Evolutionary conservation across 768 basidiomycete species (phyloP).

Genomic region (Lactarius pseudohatsudake): DNA sequence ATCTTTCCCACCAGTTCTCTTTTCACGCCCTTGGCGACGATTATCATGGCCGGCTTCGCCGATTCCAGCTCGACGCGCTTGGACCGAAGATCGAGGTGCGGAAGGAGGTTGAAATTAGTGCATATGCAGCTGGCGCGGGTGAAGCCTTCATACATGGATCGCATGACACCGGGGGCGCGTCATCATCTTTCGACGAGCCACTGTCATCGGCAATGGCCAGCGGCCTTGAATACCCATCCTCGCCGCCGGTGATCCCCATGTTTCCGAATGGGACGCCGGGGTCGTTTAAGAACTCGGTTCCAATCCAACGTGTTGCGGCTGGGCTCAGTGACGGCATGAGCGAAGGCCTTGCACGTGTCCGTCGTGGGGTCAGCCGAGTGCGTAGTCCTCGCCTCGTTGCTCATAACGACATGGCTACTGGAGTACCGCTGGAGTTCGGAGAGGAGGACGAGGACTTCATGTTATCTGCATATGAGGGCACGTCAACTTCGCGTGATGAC

Average conservation of each 20-base stretch:
- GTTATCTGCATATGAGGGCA: slow-evolving; percentile 27
- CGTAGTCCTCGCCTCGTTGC: slow-evolving; percentile 45
- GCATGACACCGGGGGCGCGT: slow-evolving; percentile 43
- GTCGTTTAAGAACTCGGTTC: slow-evolving; percentile 48
- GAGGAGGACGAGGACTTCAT: slow-evolving; percentile 68
- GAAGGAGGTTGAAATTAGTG: slow-evolving; percentile 65
- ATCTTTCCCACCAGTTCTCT: slow-evolving; percentile 81
- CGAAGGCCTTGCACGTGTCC: slow-evolving; percentile 58
- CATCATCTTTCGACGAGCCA: slow-evolving; percentile 75
- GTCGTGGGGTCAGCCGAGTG: slow-evolving; percentile 54
- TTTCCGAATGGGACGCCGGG: slow-evolving; percentile 66
- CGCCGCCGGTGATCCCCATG: slow-evolving; percentile 64
- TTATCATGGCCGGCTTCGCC: slow-evolving; percentile 74
- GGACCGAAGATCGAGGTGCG: slow-evolving; percentile 68
- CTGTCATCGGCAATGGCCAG: slow-evolving; percentile 71
- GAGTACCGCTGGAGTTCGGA: slow-evolving; percentile 59
- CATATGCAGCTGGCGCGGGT: slow-evolving; percentile 42
- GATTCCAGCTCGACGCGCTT: slow-evolving; percentile 57
- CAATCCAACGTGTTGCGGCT: slow-evolving; percentile 53
- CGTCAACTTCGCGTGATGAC: slow-evolving; percentile 32
- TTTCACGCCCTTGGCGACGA: slow-evolving; percentile 76
- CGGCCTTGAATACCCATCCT: slow-evolving; percentile 51
- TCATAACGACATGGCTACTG: slow-evolving; percentile 32
- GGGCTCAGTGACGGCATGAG: slow-evolving; percentile 56
- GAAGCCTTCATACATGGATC: slow-evolving; percentile 58